Evolutionary conservation across 2,329 filamentous ascomycete species (phyloP).

Genomic region (Dryadomyces sulphureus): DNA sequence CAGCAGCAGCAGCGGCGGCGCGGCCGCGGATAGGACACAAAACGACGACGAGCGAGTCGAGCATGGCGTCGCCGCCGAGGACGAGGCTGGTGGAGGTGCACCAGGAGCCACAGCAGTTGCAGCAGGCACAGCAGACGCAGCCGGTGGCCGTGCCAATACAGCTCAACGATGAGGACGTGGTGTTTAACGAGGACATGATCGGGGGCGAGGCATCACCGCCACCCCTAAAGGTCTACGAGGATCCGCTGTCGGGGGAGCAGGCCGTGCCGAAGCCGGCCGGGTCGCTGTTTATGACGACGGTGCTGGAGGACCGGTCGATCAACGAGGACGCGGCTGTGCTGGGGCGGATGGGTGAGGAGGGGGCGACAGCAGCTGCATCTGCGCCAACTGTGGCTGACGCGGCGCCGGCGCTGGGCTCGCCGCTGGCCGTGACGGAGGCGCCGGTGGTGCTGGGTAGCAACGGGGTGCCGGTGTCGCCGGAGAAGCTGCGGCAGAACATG

Average conservation of each 20-base stretch:
- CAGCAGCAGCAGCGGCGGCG: too few relatives aligned
- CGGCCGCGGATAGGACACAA: slow-evolving; percentile 31
- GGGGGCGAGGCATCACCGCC: slow-evolving; percentile 18
- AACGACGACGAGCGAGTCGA: slow-evolving; percentile 35
- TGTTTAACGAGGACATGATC: slow-evolving; percentile 2
- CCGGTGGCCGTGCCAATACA: slow-evolving; percentile 2
- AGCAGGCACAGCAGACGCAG: slow-evolving; percentile 4
- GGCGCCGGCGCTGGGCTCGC: slow-evolving; percentile 17
- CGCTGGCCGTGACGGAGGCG: not conserved
- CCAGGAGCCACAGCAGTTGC: not conserved
- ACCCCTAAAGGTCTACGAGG: slow-evolving; percentile 44
- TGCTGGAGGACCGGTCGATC: slow-evolving; percentile 44
- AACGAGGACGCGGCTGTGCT: slow-evolving; percentile 36
- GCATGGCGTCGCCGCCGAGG: slow-evolving; percentile 32
- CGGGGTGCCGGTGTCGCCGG: slow-evolving; percentile 22
- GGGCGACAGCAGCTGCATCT: slow-evolving; percentile 1
- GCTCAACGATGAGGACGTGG: slow-evolving; percentile 33
- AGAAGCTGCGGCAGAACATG: slow-evolving; percentile 40
- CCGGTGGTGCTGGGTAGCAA: not conserved
- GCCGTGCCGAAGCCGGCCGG: slow-evolving; percentile 29
- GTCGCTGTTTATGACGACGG: slow-evolving; percentile 27
- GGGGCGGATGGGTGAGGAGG: slow-evolving; percentile 9
- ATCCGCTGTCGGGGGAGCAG: slow-evolving; percentile 39
- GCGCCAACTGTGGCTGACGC: slow-evolving; percentile 4
- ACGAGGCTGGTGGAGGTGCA: too few relatives aligned